phyloP scores from a whole-genome alignment of 805 yeast genomes.

The Kodamaea nitidulidarum region DNA sequence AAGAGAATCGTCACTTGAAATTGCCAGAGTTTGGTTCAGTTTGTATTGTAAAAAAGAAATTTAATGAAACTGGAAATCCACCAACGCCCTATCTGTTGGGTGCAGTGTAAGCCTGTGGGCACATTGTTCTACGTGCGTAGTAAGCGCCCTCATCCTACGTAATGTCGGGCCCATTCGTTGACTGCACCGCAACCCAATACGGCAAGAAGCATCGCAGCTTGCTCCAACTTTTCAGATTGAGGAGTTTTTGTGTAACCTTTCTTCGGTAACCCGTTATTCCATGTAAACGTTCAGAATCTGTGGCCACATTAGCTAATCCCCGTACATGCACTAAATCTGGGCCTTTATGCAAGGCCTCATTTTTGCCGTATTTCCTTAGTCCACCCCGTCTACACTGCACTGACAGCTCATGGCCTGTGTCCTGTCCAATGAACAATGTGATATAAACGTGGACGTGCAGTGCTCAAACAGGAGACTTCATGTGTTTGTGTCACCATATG shows the following conservation, averaged over 20 bases:
- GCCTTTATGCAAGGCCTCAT: too few species aligned
- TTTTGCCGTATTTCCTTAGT: not conserved
- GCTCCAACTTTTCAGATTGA: slow-evolving; percentile 1
- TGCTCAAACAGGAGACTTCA: not conserved
- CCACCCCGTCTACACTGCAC: too few species aligned
- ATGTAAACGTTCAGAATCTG: too few species aligned
- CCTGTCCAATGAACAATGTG: not conserved
- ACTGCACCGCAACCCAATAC: not conserved
- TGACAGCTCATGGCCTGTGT: not conserved
- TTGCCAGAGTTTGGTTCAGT: slow-evolving; percentile 3
- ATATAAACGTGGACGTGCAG: slow-evolving; percentile 1
- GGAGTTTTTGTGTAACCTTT: slow-evolving; percentile 1
- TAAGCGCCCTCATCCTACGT: not conserved
- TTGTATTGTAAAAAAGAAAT: not conserved
- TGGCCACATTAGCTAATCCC: too few species aligned
- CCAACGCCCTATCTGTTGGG: not conserved
- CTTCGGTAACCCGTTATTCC: too few species aligned
- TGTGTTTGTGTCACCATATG: not conserved
- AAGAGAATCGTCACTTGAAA: slow-evolving; percentile 3
- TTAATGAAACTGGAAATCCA: not conserved
- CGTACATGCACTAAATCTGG: too few species aligned
- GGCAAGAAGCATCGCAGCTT: not conserved
- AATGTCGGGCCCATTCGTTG: not conserved
- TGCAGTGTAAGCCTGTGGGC: too few species aligned
- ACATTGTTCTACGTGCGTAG: too few species aligned